Base-by-base conservation (phyloP, 2,329 filamentous ascomycete species). In the Colletotrichum sp. region DNA sequence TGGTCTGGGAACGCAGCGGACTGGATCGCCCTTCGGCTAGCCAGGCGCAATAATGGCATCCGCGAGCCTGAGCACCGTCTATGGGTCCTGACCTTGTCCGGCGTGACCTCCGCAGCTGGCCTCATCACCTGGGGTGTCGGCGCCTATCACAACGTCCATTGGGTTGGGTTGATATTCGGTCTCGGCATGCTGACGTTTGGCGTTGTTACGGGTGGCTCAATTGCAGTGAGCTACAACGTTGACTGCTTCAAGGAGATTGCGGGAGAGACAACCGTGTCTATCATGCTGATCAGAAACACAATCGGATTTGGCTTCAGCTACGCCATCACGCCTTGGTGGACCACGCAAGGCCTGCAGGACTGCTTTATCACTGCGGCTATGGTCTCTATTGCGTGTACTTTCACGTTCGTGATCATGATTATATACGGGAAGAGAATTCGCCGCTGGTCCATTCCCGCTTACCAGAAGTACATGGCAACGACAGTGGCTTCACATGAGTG, bases 261-360 rank as follows among this genome's bases (percentile, higher is more conserved):
- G 0, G 44, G 44, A 8, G 44, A 52, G 44, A 52, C 44, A 0
- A 52, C 44, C 0, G 44, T 52, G 6, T 52, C 44, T 13, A 52
- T 52, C 44, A 52, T 52, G 44, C 44, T 52, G 0, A 52, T 52
- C 12, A 52, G 44, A 2, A 52, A 52, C 44, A 52, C 44, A 0
- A 59, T 59, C 24, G 21, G 21, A 0, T 60, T 60, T 13, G 57
- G 26, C 57, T 60, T 60, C 13, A 60, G 57, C 57, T 60, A 60
- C 26, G 57, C 57, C 16, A 60, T 60, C 9, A 60, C 57, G 2
- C 24, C 57, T 28, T 60, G 57, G 57, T 60, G 57, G 57, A 32
- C 26, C 26, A 30, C 26, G 2, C 57, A 60, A 21, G 57, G 57
- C 0, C 21, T 60, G 12, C 57, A 60, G 26, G 0, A 60, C 7